Percentiles rank a stretch among this genome's conserved stretches.
These are phyloP conservation scores for Kluyveromyces aestuarii DNA, from an alignment of 805 yeast species.

Conservation along the genomic window DNA sequence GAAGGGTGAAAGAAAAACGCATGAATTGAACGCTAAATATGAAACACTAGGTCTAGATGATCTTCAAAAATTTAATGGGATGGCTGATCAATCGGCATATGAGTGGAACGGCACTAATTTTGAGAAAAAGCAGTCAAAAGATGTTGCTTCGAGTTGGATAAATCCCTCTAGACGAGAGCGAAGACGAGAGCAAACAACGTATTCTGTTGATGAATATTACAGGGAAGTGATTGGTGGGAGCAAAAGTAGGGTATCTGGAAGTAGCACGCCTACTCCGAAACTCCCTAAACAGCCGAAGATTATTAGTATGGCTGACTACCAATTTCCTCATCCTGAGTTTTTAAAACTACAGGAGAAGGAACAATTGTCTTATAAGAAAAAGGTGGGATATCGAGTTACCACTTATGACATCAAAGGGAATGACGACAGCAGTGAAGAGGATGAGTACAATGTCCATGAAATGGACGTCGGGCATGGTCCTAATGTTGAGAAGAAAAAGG, in stretches of 20 bases:
- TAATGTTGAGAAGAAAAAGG: conserved; percentile 6
- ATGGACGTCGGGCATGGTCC: conserved; percentile 6
- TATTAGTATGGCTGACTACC: conserved; percentile 61
- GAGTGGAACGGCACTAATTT: conserved; percentile 91
- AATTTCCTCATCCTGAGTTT: conserved; percentile 54
- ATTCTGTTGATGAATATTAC: conserved; percentile 67
- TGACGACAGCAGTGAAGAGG: conserved; percentile 33
- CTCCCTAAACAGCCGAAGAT: conserved; percentile 54
- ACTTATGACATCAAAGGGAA: conserved; percentile 49
- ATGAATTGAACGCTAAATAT: conserved; percentile 69
- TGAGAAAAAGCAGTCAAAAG: conserved; percentile 32
- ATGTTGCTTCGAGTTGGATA: conserved; percentile 45
- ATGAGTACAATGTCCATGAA: not conserved
- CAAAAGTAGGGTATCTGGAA: conserved; percentile 18
- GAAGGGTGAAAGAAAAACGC: conserved; percentile 77
- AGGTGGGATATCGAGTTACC: conserved; percentile 48
- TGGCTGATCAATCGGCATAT: conserved; percentile 76
- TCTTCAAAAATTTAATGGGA: conserved; percentile 69
- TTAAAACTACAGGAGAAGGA: conserved; percentile 51
- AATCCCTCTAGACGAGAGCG: conserved; percentile 53
- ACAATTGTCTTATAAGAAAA: conserved; percentile 52
- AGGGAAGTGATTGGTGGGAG: conserved; percentile 46
- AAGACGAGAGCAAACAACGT: conserved; percentile 70
- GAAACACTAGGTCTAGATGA: conserved; percentile 87
- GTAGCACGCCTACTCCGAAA: conserved; percentile 34